Evolutionary conservation across 1,284 basidiomycete species (phyloP), one percentile per base, ranked within the genome.

Genomic region (Meira miltonrushii): DNA sequence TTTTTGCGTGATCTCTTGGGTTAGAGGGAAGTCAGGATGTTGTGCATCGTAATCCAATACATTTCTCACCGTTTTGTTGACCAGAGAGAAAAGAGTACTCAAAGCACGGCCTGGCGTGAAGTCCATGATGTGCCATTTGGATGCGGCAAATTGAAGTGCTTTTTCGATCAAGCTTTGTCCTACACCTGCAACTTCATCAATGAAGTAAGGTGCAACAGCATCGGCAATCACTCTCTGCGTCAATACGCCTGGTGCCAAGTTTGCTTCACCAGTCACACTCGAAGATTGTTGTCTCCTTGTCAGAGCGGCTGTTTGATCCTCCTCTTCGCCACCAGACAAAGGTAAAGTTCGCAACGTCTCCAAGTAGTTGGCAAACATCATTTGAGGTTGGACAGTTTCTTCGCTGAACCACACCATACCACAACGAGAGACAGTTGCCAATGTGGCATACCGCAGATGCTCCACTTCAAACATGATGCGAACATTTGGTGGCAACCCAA

Each of bases 361-460:
- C 49, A 99, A 85, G 75, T 96, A 94, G 77, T 96, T 86, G 50
- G 84, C 85, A 79, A 89, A 96, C 37, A 96, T 85, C 95, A 98
- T 97, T 3, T 84, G 81, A 2, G 92, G 87, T 64, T 90, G 86
- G 37, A 99, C 87, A 51, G 94, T 87, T 65, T 96, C 92, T 62
- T 96, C 92, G 77, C 92, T 96, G 82, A 99, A 99, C 95, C 95
- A 99, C 72, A 99, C 94, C 95, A 99, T 99, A 79, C 95, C 95
- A 78, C 95, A 99, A 58, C 95, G 93, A 85, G 92, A 95, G 81
- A 99, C 96, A 13, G 95, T 99, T 8, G 95, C 95, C 50, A 91
- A 85, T 1, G 96, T 99, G 0, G 95, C 96, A 78, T 95, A 98
- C 72, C 88, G 89, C 68, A 99, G 85, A 79, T 94, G 92, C 79